Base-by-base conservation (phyloP, 345 rosid species). In the Brassica rapa region DNA sequence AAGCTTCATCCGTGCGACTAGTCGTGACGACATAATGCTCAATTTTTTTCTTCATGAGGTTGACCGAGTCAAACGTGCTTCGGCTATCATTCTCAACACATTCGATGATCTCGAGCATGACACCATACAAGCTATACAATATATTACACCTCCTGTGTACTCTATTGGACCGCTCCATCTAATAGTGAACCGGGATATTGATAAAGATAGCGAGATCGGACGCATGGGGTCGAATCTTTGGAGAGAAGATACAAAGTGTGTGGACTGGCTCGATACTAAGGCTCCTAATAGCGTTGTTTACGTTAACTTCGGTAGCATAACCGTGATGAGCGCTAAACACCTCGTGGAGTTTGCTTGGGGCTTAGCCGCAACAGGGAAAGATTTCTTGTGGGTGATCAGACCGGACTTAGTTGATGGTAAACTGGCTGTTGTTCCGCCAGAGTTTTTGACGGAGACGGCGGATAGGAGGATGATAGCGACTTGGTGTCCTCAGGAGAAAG, bases 401-500 rank as follows among this genome's bases (percentile, higher is more conserved):
- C 89, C 91, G 0, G 86, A 89, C 72, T 78, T 89, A 19, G 90
- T 86, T 0, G 75, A 29, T 0, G 90, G 89, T 0, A 85, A 86
- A 0, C 46, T 74, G 1, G 81, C 87, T 0, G 37, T 88, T 27
- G 66, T 89, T 11, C 85, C 88, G 0, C 6, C 66, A 0, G 86
- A 85, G 67, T 88, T 89, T 61, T 5, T 76, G 56, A 51, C 21
- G 0, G 84, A 82, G 67, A 89, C 85, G 0, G 71, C 15, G 37
- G 87, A 64, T 0, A 73, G 91, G 39, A 77, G 91, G 5, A 12
- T 83, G 9, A 0, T 89, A 15, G 72, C 84, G 8, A 82, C 72
- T 30, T 89, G 94, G 91, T 88, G 90, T 61, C 86, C 90, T 0
- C 94, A 89, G 19, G 88, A 85, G 68, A 69, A 79, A 73, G 88